Percentiles rank a stretch among this genome's conserved stretches.
phyloP scores from a whole-genome alignment of 805 yeast species.

The Candida sonorensis region DNA sequence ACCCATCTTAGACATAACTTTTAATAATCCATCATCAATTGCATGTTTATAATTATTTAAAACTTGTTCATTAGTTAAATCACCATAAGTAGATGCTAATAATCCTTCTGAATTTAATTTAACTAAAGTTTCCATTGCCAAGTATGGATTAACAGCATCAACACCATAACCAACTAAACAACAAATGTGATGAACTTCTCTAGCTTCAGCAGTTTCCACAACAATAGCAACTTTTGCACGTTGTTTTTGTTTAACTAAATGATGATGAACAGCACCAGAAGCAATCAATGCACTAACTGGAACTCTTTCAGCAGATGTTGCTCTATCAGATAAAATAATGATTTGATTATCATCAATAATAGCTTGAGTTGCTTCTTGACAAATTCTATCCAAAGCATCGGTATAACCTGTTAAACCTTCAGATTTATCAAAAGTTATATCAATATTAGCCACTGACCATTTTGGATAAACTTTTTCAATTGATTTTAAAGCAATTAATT shows the following conservation, averaged over 20 bases:
- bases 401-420: conserved; percentile 87
- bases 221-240: conserved; percentile 91
- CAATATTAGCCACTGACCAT: conserved; percentile 80
- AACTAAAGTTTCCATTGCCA: conserved; percentile 82
- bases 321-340: conserved; percentile 69
- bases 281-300: conserved; percentile 87
- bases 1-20: conserved; percentile 99
- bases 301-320: conserved; percentile 52
- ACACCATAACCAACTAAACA: conserved; percentile 95
- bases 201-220: conserved; percentile 93
- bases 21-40: conserved; percentile 83
- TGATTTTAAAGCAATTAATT: conserved; percentile 67
- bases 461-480: conserved; percentile 72
- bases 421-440: conserved; percentile 77
- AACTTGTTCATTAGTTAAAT: conserved; percentile 50
- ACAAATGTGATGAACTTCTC: conserved; percentile 95
- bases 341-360: conserved; percentile 71
- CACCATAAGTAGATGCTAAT: conserved; percentile 35
- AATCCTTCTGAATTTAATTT: conserved; percentile 80
- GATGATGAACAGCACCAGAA: conserved; percentile 96
- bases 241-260: conserved; percentile 89
- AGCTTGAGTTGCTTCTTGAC: conserved; percentile 81
- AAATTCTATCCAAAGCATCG: conserved; percentile 76
- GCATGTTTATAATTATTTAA: conserved; percentile 77
- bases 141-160: conserved; percentile 91